phyloP scores from a whole-genome alignment of 306 rosid species.

The Vigna trinervia region DNA sequence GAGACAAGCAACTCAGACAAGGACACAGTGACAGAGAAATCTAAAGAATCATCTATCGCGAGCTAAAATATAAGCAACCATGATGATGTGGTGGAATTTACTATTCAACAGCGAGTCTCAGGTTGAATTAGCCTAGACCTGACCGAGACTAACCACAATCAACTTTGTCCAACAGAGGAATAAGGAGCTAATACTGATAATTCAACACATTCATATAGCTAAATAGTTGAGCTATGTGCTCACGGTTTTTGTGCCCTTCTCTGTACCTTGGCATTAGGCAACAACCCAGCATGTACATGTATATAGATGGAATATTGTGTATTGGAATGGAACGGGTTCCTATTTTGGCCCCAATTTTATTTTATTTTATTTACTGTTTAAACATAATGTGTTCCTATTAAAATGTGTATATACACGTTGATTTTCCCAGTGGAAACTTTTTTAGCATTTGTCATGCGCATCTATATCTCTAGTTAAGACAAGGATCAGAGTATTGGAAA shows the following conservation, averaged over 20 bases:
- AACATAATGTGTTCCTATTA: slow-evolving; percentile 6
- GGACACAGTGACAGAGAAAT: slow-evolving; percentile 64
- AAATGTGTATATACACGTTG: slow-evolving; percentile 27
- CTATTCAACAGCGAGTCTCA: neutral
- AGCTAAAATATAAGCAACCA: slow-evolving; percentile 48
- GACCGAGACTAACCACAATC: slow-evolving; percentile 24
- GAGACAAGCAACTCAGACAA: slow-evolving; percentile 72
- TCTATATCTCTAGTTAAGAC: no score
- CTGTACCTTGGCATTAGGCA: slow-evolving; percentile 13
- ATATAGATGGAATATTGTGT: slow-evolving; percentile 39
- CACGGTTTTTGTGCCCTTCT: no score
- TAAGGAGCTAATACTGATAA: slow-evolving; percentile 30
- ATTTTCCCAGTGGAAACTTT: neutral
- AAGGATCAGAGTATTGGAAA: neutral
- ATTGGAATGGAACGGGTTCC: slow-evolving; percentile 26
- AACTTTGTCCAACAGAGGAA: slow-evolving; percentile 23
- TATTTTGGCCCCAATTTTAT: slow-evolving; percentile 25
- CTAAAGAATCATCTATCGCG: slow-evolving; percentile 70
- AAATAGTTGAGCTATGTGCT: slow-evolving; percentile 13
- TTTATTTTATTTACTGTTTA: neutral
- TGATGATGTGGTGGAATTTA: slow-evolving; percentile 29
- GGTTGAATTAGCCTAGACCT: slow-evolving; percentile 17
- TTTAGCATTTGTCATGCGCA: no score
- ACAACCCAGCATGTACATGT: slow-evolving; percentile 38
- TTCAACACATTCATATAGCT: slow-evolving; percentile 7